Conservation (phyloP, 1,284 basidiomycete genomes). For the Ustilago curta region DNA sequence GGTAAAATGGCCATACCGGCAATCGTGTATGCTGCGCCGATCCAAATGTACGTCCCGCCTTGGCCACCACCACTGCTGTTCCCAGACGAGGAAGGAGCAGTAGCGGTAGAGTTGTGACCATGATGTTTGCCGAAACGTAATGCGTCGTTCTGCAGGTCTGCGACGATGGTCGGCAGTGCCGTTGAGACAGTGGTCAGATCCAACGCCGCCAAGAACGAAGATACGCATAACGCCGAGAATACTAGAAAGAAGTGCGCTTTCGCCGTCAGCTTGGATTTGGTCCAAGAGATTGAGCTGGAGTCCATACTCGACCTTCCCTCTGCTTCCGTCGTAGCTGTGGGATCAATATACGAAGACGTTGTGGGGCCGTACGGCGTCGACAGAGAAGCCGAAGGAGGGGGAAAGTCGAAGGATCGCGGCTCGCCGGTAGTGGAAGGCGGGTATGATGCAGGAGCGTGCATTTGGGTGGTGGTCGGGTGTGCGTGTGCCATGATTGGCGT, state of each 20-base stretch:
- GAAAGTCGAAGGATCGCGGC: not conserved
- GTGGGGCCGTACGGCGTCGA: too few relatives aligned
- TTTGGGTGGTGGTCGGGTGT: too few relatives aligned
- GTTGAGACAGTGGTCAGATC: constrained; percentile 49
- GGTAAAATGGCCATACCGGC: constrained; percentile 46
- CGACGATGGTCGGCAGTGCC: constrained; percentile 44
- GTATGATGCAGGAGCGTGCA: too few relatives aligned
- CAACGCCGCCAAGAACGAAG: constrained; percentile 40
- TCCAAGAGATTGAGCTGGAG: not conserved
- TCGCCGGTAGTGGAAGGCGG: too few relatives aligned
- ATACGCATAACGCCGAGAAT: constrained; percentile 37
- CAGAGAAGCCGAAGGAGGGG: not conserved
- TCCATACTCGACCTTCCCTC: constrained; percentile 6
- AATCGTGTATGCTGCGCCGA: constrained; percentile 45
- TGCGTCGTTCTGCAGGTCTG: constrained; percentile 39
- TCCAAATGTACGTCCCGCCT: constrained; percentile 48
- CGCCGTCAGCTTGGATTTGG: constrained; percentile 5
- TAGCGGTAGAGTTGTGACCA: not conserved
- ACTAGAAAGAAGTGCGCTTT: constrained; percentile 37
- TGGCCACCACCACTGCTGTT: not conserved
- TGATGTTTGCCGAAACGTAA: constrained; percentile 23
- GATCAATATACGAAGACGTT: too few relatives aligned
- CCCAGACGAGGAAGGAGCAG: not conserved
- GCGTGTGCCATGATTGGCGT: too few relatives aligned
- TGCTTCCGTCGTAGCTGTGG: too few relatives aligned